Conservation (phyloP, 164 flowering plant genomes). For the Chloranthus sessilifolius region DNA sequence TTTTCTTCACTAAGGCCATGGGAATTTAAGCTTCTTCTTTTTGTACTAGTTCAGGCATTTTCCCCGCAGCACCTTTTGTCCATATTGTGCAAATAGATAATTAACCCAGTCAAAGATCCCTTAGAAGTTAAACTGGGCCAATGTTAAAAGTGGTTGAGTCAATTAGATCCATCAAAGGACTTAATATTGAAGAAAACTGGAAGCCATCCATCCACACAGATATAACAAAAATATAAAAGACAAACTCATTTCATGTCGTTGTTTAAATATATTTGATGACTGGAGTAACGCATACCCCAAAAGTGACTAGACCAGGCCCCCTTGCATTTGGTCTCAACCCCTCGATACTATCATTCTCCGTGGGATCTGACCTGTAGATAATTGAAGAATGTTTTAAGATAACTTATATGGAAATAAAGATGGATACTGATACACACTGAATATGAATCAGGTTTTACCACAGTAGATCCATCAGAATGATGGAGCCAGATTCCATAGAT, state of each 20-base stretch:
- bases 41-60: too few relatives aligned
- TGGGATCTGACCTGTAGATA: slow-evolving; percentile 90
- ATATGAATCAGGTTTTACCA: slow-evolving; percentile 40
- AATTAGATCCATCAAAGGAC: background rate
- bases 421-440: background rate
- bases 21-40: too few relatives aligned
- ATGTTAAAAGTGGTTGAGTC: background rate
- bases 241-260: too few relatives aligned
- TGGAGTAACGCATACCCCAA: slow-evolving; percentile 60
- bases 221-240: background rate
- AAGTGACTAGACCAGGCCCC: slow-evolving; percentile 96
- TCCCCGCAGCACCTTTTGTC: too few relatives aligned
- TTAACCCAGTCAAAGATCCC: too few relatives aligned
- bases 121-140: background rate
- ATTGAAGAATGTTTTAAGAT: background rate
- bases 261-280: too few relatives aligned
- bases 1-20: too few relatives aligned
- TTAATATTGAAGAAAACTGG: background rate
- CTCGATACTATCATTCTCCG: slow-evolving; percentile 95
- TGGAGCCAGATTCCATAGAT: slow-evolving; percentile 97
- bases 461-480: slow-evolving; percentile 86
- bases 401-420: background rate
- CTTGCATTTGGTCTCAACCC: slow-evolving; percentile 98
- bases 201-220: background rate
- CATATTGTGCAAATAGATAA: too few relatives aligned